Conservation (phyloP, 2,329 filamentous ascomycete species). For the Arthrobotrys sphaeroides region DNA sequence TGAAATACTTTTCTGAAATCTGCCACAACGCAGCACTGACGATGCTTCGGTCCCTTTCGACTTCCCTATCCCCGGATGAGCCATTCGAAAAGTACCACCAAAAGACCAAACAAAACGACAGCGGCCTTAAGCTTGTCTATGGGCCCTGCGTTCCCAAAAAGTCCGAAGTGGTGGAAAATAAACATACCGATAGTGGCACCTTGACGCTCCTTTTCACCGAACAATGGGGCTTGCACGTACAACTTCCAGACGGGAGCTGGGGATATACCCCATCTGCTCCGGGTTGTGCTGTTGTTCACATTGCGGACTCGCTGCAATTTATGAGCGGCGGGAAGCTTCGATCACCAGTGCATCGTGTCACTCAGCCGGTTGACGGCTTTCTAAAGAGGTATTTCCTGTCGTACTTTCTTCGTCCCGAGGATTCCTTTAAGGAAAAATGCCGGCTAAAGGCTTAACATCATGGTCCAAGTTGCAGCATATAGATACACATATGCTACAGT, state of each 20-base stretch:
- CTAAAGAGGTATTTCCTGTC: slow-evolving; percentile 36
- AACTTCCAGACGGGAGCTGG: slow-evolving; percentile 33
- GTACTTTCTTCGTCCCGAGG: slow-evolving; percentile 38
- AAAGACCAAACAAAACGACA: slow-evolving; percentile 20
- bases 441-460: background rate
- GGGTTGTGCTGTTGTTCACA: slow-evolving; percentile 34
- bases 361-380: slow-evolving; percentile 40
- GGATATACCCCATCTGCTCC: slow-evolving; percentile 16
- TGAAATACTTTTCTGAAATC: slow-evolving; percentile 45
- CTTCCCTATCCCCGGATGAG: background rate
- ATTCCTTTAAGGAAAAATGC: background rate
- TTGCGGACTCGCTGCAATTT: slow-evolving; percentile 36
- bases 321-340: slow-evolving; percentile 20
- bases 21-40: slow-evolving; percentile 35
- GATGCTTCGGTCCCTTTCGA: slow-evolving; percentile 18
- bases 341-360: slow-evolving; percentile 40
- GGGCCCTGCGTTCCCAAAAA: slow-evolving; percentile 25
- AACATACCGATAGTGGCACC: slow-evolving; percentile 40
- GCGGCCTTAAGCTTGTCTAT: slow-evolving; percentile 34
- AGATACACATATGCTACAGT: background rate
- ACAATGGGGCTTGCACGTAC: slow-evolving; percentile 33
- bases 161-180: slow-evolving; percentile 33
- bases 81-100: slow-evolving; percentile 21
- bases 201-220: slow-evolving; percentile 35
- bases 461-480: slow-evolving; percentile 62